These are phyloP conservation scores for Didymellaceae sp. DNA, from an alignment of 2,329 filamentous ascomycete species.

Conservation along the genomic window DNA sequence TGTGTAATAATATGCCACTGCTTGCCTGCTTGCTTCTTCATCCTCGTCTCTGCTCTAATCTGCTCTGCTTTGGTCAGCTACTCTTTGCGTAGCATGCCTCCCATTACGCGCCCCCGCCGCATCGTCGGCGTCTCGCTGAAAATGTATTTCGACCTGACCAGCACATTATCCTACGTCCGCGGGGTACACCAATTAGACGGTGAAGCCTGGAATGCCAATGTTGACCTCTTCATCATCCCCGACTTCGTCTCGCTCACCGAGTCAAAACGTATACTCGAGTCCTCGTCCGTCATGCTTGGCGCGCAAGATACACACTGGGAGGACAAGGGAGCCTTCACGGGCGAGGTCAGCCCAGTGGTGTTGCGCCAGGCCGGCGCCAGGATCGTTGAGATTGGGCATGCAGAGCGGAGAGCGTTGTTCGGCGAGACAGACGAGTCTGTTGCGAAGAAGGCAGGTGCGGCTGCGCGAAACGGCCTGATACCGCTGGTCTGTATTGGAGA, in stretches of 20 bases:
- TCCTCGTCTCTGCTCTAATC: neutral
- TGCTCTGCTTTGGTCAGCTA: neutral
- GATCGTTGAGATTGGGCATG: slow-evolving; percentile 81
- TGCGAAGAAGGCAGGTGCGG: slow-evolving; percentile 72
- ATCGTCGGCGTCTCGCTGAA: slow-evolving; percentile 78
- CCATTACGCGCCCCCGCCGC: slow-evolving; percentile 58
- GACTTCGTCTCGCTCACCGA: slow-evolving; percentile 74
- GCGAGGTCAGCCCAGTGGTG: slow-evolving; percentile 74
- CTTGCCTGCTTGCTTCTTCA: neutral
- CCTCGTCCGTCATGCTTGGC: slow-evolving; percentile 67
- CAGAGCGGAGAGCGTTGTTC: slow-evolving; percentile 75
- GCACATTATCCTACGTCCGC: slow-evolving; percentile 61
- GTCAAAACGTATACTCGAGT: slow-evolving; percentile 57
- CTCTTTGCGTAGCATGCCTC: slow-evolving; percentile 31
- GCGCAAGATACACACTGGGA: slow-evolving; percentile 79
- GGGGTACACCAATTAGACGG: slow-evolving; percentile 53
- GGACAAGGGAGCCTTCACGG: slow-evolving; percentile 75
- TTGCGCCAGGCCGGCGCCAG: slow-evolving; percentile 71
- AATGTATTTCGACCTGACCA: slow-evolving; percentile 76
- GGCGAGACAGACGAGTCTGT: slow-evolving; percentile 74
- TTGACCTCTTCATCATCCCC: slow-evolving; percentile 79
- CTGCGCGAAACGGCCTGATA: slow-evolving; percentile 71
- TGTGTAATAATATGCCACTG: too few relatives aligned
- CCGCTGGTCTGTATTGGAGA: slow-evolving; percentile 85
- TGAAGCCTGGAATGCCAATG: slow-evolving; percentile 61